Evolutionary conservation across 495 filamentous ascomycete species (phyloP).

Genomic region (Penicillium coprophilum): DNA sequence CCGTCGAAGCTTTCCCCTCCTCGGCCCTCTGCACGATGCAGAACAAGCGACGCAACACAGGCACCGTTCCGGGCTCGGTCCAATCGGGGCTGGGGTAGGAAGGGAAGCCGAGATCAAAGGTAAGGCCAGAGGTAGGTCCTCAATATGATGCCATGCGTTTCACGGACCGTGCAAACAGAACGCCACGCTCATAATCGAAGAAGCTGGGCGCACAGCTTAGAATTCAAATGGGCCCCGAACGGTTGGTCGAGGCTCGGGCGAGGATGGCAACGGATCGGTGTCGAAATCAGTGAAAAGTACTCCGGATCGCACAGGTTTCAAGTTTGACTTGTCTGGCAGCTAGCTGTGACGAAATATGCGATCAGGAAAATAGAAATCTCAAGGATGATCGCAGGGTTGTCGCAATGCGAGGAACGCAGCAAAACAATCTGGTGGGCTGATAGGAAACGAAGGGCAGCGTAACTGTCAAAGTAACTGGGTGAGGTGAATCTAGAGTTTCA

Average conservation of each 20-base stretch:
- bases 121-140: constrained; percentile 17
- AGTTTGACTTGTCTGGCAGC: background rate
- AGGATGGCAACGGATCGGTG: background rate
- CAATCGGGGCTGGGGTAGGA: constrained; percentile 29
- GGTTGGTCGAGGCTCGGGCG: constrained; percentile 3
- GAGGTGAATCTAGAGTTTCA: background rate
- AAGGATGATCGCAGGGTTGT: constrained; percentile 7
- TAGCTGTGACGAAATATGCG: background rate
- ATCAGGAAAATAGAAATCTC: background rate
- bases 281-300: background rate
- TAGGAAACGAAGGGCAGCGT: background rate
- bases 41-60: constrained; percentile 24
- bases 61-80: constrained; percentile 19
- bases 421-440: background rate
- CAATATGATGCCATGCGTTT: constrained; percentile 37
- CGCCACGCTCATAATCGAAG: constrained; percentile 30
- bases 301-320: background rate
- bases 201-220: constrained; percentile 12
- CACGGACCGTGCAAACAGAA: constrained; percentile 21
- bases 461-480: background rate
- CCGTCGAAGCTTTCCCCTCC: constrained; percentile 32
- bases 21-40: constrained; percentile 34
- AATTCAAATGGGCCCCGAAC: constrained; percentile 1
- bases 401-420: constrained; percentile 11
- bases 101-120: constrained; percentile 30